phyloP scores from a whole-genome alignment of 257 asterid species.

The Cinchona pubescens region DNA sequence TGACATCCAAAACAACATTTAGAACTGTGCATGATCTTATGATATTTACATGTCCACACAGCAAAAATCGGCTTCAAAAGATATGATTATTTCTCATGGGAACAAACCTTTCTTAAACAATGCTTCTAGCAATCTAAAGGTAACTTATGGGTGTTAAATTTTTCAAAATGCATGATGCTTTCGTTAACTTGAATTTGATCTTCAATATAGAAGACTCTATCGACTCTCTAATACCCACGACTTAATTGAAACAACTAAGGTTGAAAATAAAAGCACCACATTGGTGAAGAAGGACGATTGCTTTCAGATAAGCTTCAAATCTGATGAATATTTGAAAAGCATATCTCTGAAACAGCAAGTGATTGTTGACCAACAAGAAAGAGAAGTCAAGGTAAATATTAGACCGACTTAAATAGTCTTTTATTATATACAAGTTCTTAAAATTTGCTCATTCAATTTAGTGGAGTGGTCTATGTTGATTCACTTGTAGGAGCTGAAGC shows the following conservation, averaged over 20 bases:
- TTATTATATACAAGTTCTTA: not conserved
- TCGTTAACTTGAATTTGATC: not conserved
- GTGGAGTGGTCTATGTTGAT: constrained; percentile 10
- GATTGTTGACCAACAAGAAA: constrained; percentile 71
- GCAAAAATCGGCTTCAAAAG: constrained; percentile 46
- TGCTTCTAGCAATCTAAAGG: constrained; percentile 43
- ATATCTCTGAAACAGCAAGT: constrained; percentile 48
- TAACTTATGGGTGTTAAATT: constrained; percentile 9
- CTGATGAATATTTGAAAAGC: constrained; percentile 46
- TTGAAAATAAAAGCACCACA: constrained; percentile 35
- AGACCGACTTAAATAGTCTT: not conserved
- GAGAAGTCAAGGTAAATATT: constrained; percentile 52
- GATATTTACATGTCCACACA: constrained; percentile 25
- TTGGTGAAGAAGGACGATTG: constrained; percentile 33
- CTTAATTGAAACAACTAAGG: constrained; percentile 29
- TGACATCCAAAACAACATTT: not conserved
- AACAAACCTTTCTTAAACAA: constrained; percentile 32
- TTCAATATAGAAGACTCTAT: not conserved
- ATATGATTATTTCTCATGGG: constrained; percentile 38
- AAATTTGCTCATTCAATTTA: not conserved
- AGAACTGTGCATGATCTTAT: constrained; percentile 7
- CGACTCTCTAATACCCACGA: not conserved
- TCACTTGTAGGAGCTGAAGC: constrained; percentile 61
- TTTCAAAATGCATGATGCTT: not conserved
- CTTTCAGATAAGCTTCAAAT: constrained; percentile 30